Percentiles rank a stretch among this genome's conserved stretches.
Evolutionary conservation across 1,284 basidiomycete genomes (phyloP).

Genomic region (Heterobasidion irregulare): DNA sequence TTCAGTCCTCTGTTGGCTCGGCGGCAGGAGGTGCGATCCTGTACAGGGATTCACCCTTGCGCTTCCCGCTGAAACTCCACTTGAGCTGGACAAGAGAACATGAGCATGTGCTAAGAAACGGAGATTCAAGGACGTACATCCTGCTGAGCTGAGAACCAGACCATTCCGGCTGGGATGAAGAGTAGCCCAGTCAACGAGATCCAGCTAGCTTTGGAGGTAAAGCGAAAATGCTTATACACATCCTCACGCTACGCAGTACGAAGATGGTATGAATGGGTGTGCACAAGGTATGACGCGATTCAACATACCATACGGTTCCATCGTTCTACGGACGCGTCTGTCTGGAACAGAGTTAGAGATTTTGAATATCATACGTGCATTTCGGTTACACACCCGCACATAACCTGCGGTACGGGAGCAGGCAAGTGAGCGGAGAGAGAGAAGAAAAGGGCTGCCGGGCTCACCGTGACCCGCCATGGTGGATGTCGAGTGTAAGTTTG

Average conservation of each 20-base stretch:
- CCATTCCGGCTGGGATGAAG: conserved; percentile 38
- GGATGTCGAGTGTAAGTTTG: conserved; percentile 18
- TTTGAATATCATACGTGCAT: neutral
- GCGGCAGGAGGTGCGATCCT: conserved; percentile 5
- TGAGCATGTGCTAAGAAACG: neutral
- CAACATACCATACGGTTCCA: conserved; percentile 66
- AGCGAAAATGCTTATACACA: conserved; percentile 72
- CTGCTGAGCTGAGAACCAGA: conserved; percentile 26
- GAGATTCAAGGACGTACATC: conserved; percentile 21
- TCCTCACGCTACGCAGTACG: conserved; percentile 58
- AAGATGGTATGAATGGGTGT: conserved; percentile 7
- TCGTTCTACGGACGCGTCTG: conserved; percentile 75
- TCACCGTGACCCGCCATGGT: conserved; percentile 45
- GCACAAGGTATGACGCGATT: conserved; percentile 1
- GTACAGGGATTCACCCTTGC: conserved; percentile 26
- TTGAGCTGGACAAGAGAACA: conserved; percentile 18
- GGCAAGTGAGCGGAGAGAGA: neutral
- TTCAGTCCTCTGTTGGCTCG: conserved; percentile 11
- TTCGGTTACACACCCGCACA: conserved; percentile 17
- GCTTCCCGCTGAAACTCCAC: conserved; percentile 28
- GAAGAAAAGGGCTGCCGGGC: conserved; percentile 10
- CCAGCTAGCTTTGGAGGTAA: conserved; percentile 55
- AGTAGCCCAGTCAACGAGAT: conserved; percentile 41
- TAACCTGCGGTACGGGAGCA: conserved; percentile 13
- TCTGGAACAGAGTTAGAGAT: conserved; percentile 26